Base-by-base conservation (phyloP, 2,329 filamentous ascomycete species). In the Talaromyces sp. region DNA sequence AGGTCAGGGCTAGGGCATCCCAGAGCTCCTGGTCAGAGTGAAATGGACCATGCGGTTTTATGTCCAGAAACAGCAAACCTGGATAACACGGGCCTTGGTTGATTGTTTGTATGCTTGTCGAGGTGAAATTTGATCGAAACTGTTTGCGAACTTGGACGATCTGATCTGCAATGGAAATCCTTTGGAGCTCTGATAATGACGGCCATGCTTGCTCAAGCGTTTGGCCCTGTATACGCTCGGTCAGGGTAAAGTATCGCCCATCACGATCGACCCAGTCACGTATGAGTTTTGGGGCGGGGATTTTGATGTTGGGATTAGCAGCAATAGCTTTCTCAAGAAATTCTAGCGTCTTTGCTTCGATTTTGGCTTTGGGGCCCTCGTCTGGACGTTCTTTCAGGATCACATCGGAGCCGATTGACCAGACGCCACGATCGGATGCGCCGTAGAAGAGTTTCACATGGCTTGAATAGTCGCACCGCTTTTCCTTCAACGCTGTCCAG, bases 341-440 rank as follows among this genome's bases (percentile, higher is more conserved):
- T 0, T 58, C 35, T 19, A 58, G 57, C 2, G 57, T 53, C 13
- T 31, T 46, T 17, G 50, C 57, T 59, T 59, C 57, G 26, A 55
- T 38, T 49, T 5, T 54, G 52, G 51, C 32, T 31, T 50, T 31
- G 56, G 38, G 46, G 31, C 43, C 50, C 59, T 60, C 55, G 7
- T 53, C 38, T 9, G 53, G 61, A 54, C 66, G 61, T 29, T 73
- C 68, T 62, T 72, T 73, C 4, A 73, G 38, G n/a, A 73, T 68
- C 24, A 70, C 43, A 0, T 67, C 64, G 17, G 70, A 70, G 3
- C 71, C 71, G 19, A 73, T n/a, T 3, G 66, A 67, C 69, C 71
- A 73, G 14, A 68, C 66, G 3, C 66, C 71, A 14, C 69, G 68
- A 43, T 70, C 56, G 55, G 64, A 59, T 3, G 62, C 64, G 19